Evolutionary conservation across 2,329 filamentous ascomycete species (phyloP), one percentile per base, ranked within the genome.

Genomic region (Scopulariopsis brevicaulis): DNA sequence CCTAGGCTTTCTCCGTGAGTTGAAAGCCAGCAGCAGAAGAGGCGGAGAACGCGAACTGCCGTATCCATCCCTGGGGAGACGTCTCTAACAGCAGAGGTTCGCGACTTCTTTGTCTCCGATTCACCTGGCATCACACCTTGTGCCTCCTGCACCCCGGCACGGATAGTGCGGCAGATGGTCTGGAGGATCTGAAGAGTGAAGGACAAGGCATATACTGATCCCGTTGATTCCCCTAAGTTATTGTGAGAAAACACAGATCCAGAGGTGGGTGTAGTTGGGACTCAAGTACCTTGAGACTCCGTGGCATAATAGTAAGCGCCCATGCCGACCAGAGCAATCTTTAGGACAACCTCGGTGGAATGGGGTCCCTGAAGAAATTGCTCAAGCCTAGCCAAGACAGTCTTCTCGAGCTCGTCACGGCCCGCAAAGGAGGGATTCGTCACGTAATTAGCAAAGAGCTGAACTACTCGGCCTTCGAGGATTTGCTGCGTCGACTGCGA

Each of bases 251-350:
- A 2, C 24, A 2, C 24, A 18, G n/a, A 37, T 8, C n/a, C 22
- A 3, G n/a, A 40, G 14, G 53, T 22, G 32, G 48, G 15, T 12
- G 28, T 20, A 24, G 14, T 12, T 24, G 20, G 43, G 48, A 22
- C 28, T 43, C n/a, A 18, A 6, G 22, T 51, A 58, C 56, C 56
- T 43, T 58, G 28, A 14, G n/a, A 48, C 25, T 81, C 73, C 34
- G 77, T 78, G 51, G 90, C 86, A 66, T 89, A 80, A 62, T 86
- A 82, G 68, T 94, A 90, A 7, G 92, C 90, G 6, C 90, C 85
- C 61, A 97, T 87, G 65, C 95, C 97, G 63, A 93, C 84, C 52
- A 96, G 75, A 6, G 89, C 82, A 70, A 96, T 87, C 68, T 91
- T 94, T 61, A 89, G 80, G 32, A 96, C 70, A 14, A 83, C 79